Base-by-base conservation (phyloP, 1,139 yeast genomes). In the Suhomyces ambrosiae region DNA sequence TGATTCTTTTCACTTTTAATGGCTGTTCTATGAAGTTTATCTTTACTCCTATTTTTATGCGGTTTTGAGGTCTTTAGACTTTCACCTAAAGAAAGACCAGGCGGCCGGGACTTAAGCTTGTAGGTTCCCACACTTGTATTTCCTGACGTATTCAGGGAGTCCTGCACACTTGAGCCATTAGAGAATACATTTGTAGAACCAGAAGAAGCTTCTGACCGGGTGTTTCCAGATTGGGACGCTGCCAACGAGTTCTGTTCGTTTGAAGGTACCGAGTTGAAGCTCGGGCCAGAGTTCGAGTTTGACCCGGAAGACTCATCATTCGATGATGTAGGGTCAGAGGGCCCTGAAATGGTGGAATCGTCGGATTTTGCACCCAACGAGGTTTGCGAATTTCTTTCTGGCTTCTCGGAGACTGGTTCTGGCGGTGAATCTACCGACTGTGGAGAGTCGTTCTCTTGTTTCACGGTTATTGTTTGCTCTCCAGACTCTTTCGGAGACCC, bases 141-240 rank as follows among this genome's bases (percentile, higher is more conserved):
- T 3, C 46, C 47, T 3, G 50, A 43, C 4, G 46, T 32, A 18
- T 36, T 36, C 33, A 35, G 37, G 4, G 47, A 39, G 10, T 40
- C 31, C 16, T 33, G 43, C 7, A 44, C 33, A 23, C 47, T 42
- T 2, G 45, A 18, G 7, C 38, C 35, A 11, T 32, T 38, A 26
- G 39, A 37, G 19, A 38, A 40, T 9, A 40, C 29, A 23, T 30
- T 40, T n/a, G 35, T 21, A 7, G 35, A 23, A 7, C 27, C 17
- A 9, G n/a, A n/a, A n/a, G 34, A 22, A 5, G 33, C 36, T 9
- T 33, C 36, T 1, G 36, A 33, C 12, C 17, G 30, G 22, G 18
- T 13, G 22, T 19, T 25, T 17, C 25, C 24, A 19, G 36, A 22
- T 10, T 14, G 6, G 16, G 30, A 30, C n/a, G 24, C 12, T 5